Base-by-base conservation (phyloP, 768 basidiomycete species). In the Mycena maculata region DNA sequence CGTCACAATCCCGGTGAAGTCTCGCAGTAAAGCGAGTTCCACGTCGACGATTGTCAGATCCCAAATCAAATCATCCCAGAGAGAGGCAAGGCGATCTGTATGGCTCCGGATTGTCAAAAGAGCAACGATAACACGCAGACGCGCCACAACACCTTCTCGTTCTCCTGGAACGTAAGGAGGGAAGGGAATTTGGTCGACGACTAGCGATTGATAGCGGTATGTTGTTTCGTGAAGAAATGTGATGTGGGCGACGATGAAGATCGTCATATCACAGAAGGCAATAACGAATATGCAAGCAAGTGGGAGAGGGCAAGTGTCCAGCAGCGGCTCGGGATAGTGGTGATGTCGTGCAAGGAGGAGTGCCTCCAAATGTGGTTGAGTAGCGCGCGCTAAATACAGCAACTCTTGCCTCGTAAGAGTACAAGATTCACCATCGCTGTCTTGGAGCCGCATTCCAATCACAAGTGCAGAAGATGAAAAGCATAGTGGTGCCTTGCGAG, bases 171-270 rank as follows among this genome's bases (percentile, higher is more conserved):
- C 39, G 41, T 62, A 54, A 2, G 60, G 50, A 44, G 52, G 60
- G 60, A 62, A 54, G 39, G 60, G 41, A 20, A 62, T 5, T 44
- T 53, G 39, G 30, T 62, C 60, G 50, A 62, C 18, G 16, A 41
- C 11, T 16, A 41, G 10, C 4, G 11, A 41, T 41, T 41, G 39
- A 41, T 13, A 41, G 5, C 18, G 60, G 52, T 41, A 41, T 13
- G 9, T 49, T 30, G 27, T 15, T 2, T 49, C 2, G 25, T 48
- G 16, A 27, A 49, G 27, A 49, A 18, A 49, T n/a, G 62, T 11
- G 27, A 57, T 63, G 36, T 63, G 62, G 33, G 62, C 62, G 27
- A 63, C 38, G 27, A 63, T 56, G 54, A 56, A 63, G n/a, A 63
- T 15, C 47, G 62, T 63, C 62, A 38, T 30, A 41, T 63, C 36